Percentiles rank a stretch among this genome's conserved stretches.
These are phyloP conservation scores for Fomitopsis schrenkii DNA, from an alignment of 1,284 basidiomycete genomes.

Conservation along the genomic window DNA sequence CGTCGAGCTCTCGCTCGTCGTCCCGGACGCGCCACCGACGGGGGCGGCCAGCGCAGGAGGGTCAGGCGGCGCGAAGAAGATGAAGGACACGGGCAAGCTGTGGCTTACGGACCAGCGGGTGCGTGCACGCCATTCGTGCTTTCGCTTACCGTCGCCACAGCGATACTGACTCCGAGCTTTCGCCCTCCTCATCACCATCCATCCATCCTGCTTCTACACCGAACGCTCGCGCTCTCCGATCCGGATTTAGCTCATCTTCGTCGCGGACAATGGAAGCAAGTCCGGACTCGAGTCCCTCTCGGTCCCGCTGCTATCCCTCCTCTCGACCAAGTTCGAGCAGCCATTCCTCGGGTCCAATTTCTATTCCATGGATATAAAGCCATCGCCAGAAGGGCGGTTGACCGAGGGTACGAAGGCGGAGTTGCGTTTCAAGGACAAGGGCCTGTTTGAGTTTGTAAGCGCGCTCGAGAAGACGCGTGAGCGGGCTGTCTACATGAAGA, in stretches of 20 bases:
- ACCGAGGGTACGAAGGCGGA: constrained; percentile 59
- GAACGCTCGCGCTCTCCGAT: background rate
- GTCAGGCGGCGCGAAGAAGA: constrained; percentile 48
- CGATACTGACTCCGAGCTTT: constrained; percentile 2
- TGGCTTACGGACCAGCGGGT: constrained; percentile 73
- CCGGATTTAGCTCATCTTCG: constrained; percentile 60
- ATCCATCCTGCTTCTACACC: background rate
- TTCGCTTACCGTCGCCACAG: background rate
- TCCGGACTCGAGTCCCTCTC: constrained; percentile 46
- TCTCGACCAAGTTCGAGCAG: constrained; percentile 70
- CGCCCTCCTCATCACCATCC: background rate
- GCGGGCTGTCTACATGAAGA: constrained; percentile 67
- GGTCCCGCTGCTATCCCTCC: constrained; percentile 58
- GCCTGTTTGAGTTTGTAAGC: constrained; percentile 70
- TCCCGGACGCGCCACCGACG: constrained; percentile 50
- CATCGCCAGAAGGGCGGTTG: constrained; percentile 61
- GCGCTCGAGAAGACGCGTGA: constrained; percentile 72
- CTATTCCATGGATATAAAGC: constrained; percentile 60
- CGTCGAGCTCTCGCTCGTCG: constrained; percentile 51
- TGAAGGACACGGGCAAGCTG: constrained; percentile 55
- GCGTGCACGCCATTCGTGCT: constrained; percentile 20
- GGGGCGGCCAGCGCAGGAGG: constrained; percentile 40
- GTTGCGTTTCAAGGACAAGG: constrained; percentile 61
- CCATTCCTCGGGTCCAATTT: constrained; percentile 70
- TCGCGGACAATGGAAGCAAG: constrained; percentile 26